phyloP scores from a whole-genome alignment of 192 early-diverging fungal genomes.

The Linnemannia zychae region DNA sequence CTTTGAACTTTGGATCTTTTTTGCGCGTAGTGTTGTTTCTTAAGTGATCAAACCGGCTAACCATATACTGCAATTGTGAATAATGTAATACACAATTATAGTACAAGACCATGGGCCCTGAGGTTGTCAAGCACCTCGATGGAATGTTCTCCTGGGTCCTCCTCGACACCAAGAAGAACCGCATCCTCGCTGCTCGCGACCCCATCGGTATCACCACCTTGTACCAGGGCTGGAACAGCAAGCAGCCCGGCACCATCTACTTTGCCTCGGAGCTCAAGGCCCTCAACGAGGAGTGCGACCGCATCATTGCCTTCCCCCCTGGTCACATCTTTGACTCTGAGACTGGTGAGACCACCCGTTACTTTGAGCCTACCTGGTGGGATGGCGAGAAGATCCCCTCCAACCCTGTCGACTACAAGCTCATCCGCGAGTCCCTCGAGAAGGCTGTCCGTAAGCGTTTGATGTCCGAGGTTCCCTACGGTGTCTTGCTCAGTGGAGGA shows the following conservation, averaged over 20 bases:
- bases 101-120: constrained; percentile 90
- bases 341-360: constrained; percentile 83
- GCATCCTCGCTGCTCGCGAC: constrained; percentile 94
- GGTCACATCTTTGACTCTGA: constrained; percentile 92
- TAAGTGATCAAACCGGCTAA: neutral
- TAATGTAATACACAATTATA: constrained; percentile 41
- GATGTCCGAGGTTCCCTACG: constrained; percentile 99
- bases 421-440: constrained; percentile 85
- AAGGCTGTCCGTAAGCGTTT: constrained; percentile 94
- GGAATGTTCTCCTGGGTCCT: constrained; percentile 98
- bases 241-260: constrained; percentile 89
- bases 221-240: constrained; percentile 91
- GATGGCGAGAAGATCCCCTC: constrained; percentile 69
- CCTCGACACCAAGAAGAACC: constrained; percentile 84
- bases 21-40: neutral
- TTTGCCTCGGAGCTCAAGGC: constrained; percentile 97
- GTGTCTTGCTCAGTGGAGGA: constrained; percentile 95
- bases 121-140: constrained; percentile 89
- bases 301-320: constrained; percentile 97
- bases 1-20: neutral
- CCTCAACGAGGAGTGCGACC: constrained; percentile 97
- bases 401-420: constrained; percentile 72
- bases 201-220: constrained; percentile 98
- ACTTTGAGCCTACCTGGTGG: constrained; percentile 96
- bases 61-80: neutral